Evolutionary conservation across 306 rosid genomes (phyloP).

Genomic region (Begonia masoniana): DNA sequence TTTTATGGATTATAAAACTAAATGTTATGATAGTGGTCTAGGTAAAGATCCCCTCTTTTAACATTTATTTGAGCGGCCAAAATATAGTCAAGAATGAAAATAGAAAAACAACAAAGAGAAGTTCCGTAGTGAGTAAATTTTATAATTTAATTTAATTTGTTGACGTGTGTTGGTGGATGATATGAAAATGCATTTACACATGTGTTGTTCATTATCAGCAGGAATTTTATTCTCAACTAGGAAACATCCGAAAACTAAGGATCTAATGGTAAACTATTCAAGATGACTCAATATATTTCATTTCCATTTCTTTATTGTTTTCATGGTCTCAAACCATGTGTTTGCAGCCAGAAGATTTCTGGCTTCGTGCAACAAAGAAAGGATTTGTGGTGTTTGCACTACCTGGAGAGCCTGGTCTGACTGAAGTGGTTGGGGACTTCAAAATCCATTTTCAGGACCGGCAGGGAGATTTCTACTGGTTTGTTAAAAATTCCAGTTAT

Average conservation of each 20-base stretch:
- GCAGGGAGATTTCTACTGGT: constrained; percentile 96
- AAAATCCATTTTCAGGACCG: constrained; percentile 84
- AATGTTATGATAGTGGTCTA: no score
- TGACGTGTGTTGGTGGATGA: background rate
- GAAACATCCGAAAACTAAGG: constrained; percentile 72
- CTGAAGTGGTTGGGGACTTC: constrained; percentile 79
- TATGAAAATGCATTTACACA: background rate
- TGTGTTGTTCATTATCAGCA: constrained; percentile 25
- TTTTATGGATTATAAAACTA: background rate
- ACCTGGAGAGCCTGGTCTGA: constrained; percentile 91
- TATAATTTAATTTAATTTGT: background rate
- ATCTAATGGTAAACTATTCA: constrained; percentile 47
- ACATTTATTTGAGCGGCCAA: no score
- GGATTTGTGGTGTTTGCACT: constrained; percentile 86
- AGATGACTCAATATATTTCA: no score
- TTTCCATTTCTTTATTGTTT: constrained; percentile 7
- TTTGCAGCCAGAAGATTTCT: constrained; percentile 82
- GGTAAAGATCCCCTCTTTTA: no score
- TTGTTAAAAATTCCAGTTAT: constrained; percentile 8
- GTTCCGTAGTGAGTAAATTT: no score
- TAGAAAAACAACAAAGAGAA: no score
- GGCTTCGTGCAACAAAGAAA: constrained; percentile 78
- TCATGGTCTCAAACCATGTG: constrained; percentile 6
- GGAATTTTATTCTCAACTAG: constrained; percentile 69
- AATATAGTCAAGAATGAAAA: no score